Percentiles rank a stretch among this genome's conserved stretches.
Evolutionary conservation across 1,139 yeast species (phyloP).

Genomic region (Meyerozyma carpophila): DNA sequence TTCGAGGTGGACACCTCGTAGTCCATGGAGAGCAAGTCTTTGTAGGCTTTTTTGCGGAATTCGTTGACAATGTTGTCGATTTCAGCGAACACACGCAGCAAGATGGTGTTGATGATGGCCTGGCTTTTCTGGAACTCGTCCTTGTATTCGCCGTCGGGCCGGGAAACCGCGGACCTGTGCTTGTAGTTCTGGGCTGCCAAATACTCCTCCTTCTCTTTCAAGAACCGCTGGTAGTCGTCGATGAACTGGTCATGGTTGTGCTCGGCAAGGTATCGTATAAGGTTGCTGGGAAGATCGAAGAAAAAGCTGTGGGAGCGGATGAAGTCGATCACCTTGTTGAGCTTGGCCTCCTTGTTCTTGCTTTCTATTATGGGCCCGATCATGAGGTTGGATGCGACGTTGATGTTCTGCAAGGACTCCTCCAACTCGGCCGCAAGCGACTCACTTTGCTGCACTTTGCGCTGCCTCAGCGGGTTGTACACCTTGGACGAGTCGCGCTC

Average conservation of each 20-base stretch:
- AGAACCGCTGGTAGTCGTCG: slow-evolving; percentile 62
- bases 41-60: slow-evolving; percentile 63
- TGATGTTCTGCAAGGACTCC: slow-evolving; percentile 41
- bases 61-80: slow-evolving; percentile 60
- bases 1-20: slow-evolving; percentile 20
- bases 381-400: slow-evolving; percentile 57
- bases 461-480: slow-evolving; percentile 32
- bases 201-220: slow-evolving; percentile 21
- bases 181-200: slow-evolving; percentile 4
- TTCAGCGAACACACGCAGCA: slow-evolving; percentile 53
- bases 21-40: slow-evolving; percentile 43
- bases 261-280: slow-evolving; percentile 48
- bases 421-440: slow-evolving; percentile 33
- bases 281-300: slow-evolving; percentile 65
- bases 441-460: slow-evolving; percentile 15
- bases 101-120: slow-evolving; percentile 22
- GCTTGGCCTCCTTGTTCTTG: slow-evolving; percentile 53
- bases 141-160: not conserved
- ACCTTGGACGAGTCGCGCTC: slow-evolving; percentile 33
- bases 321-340: slow-evolving; percentile 55
- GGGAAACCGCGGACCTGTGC: not conserved
- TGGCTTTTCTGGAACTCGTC: slow-evolving; percentile 4
- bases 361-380: slow-evolving; percentile 74
- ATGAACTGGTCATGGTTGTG: slow-evolving; percentile 70
- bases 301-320: slow-evolving; percentile 58